phyloP scores from a whole-genome alignment of 2,329 filamentous ascomycete genomes.

The Tolypocladium paradoxum region DNA sequence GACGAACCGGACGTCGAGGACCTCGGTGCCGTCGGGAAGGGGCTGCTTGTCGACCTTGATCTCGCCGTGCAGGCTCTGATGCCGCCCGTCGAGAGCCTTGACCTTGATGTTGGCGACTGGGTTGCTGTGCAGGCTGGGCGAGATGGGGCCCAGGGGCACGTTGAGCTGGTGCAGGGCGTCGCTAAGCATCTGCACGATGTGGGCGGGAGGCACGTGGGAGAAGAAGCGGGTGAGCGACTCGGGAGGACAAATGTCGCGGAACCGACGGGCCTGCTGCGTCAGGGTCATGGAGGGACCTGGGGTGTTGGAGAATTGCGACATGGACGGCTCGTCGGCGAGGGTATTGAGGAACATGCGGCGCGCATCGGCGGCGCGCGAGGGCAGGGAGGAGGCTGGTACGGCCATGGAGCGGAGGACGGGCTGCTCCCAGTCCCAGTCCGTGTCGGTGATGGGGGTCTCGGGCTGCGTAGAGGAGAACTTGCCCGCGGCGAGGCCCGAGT shows the following conservation, averaged over 20 bases:
- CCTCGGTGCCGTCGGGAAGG: slow-evolving; percentile 44
- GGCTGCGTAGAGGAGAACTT: slow-evolving; percentile 76
- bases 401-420: slow-evolving; percentile 48
- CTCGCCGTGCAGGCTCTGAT: slow-evolving; percentile 64
- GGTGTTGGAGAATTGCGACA: slow-evolving; percentile 72
- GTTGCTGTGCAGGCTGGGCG: slow-evolving; percentile 38
- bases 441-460: slow-evolving; percentile 63
- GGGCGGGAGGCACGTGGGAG: slow-evolving; percentile 62
- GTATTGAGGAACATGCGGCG: slow-evolving; percentile 42
- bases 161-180: slow-evolving; percentile 79
- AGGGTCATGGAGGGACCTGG: slow-evolving; percentile 72
- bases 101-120: slow-evolving; percentile 58
- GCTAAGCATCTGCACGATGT: slow-evolving; percentile 69
- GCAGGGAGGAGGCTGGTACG: slow-evolving; percentile 24
- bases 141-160: slow-evolving; percentile 53
- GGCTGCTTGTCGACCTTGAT: slow-evolving; percentile 59
- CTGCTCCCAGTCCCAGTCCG: slow-evolving; percentile 79
- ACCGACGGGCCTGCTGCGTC: slow-evolving; percentile 80
- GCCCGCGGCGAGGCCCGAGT: slow-evolving; percentile 33
- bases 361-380: slow-evolving; percentile 20
- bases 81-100: slow-evolving; percentile 60
- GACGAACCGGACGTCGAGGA: slow-evolving; percentile 80
- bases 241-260: slow-evolving; percentile 82
- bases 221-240: slow-evolving; percentile 88
- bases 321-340: slow-evolving; percentile 76